Evolutionary conservation across 2,329 filamentous ascomycete genomes (phyloP).

Genomic region (Colletotrichum chlorophyti): DNA sequence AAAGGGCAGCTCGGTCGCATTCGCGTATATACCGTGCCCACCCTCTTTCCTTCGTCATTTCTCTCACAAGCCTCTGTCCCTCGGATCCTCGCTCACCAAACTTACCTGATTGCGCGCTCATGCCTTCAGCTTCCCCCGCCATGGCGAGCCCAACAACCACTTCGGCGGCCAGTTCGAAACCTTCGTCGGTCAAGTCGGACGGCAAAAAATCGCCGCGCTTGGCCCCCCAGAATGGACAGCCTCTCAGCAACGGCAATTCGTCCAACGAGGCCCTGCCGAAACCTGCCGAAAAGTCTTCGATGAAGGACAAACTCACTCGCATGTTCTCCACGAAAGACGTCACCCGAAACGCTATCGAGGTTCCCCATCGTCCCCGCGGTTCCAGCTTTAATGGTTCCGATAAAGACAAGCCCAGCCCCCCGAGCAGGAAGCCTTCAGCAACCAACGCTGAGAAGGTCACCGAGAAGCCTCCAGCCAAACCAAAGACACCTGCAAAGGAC

Average conservation of each 20-base stretch:
- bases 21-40: constrained; percentile 22
- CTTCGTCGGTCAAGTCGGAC: constrained; percentile 56
- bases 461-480: constrained; percentile 40
- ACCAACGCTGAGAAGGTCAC: constrained; percentile 35
- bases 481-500: constrained; percentile 42
- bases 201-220: constrained; percentile 46
- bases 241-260: constrained; percentile 30
- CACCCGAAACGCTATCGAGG: constrained; percentile 42
- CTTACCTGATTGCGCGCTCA: constrained; percentile 10
- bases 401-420: constrained; percentile 50
- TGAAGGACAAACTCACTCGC: constrained; percentile 69
- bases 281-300: constrained; percentile 61
- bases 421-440: constrained; percentile 37
- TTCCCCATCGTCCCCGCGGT: constrained; percentile 41
- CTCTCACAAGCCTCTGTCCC: too few relatives aligned
- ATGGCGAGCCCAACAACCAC: constrained; percentile 28
- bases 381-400: constrained; percentile 40
- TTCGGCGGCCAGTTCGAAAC: constrained; percentile 54
- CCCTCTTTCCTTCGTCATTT: too few relatives aligned
- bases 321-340: constrained; percentile 69
- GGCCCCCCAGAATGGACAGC: constrained; percentile 46
- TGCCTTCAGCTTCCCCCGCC: constrained; percentile 24
- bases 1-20: constrained; percentile 7
- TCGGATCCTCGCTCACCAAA: not conserved
- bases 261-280: constrained; percentile 40